A percentile compares a stretch with the other conserved stretches of the same genome.
Conservation (phyloP, 2,329 filamentous ascomycete species). For the Septoria petroselini region DNA sequence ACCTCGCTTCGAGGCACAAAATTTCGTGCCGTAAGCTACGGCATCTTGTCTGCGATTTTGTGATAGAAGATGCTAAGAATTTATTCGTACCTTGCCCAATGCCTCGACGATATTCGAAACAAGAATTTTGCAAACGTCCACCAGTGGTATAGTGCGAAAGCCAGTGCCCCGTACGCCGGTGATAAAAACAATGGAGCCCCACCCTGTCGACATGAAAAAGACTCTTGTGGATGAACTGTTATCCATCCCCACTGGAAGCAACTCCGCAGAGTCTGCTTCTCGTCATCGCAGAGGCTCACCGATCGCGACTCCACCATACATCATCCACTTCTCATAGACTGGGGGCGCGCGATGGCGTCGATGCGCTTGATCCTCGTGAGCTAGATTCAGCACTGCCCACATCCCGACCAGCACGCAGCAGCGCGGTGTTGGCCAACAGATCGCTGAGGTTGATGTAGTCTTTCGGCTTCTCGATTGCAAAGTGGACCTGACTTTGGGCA, state of each 20-base stretch:
- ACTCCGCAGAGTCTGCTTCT: too few species aligned
- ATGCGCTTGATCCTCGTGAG: slow-evolving; percentile 3
- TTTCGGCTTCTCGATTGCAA: slow-evolving; percentile 16
- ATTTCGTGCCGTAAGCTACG: too few species aligned
- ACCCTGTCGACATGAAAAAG: background rate
- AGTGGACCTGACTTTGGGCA: slow-evolving; percentile 5
- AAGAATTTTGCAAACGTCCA: background rate
- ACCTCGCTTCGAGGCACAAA: too few species aligned
- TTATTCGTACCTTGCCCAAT: slow-evolving; percentile 6
- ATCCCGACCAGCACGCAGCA: slow-evolving; percentile 7
- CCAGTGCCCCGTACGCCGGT: background rate
- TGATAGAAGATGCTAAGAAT: background rate
- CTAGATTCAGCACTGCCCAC: background rate
- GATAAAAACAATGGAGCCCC: background rate
- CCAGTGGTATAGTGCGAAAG: background rate
- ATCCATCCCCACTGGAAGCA: too few species aligned
- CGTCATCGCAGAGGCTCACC: too few species aligned
- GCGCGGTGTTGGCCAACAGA: slow-evolving; percentile 2
- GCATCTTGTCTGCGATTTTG: too few species aligned
- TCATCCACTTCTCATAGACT: slow-evolving; percentile 6
- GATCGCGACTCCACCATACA: background rate
- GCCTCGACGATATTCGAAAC: background rate
- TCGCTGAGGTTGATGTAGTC: slow-evolving; percentile 19
- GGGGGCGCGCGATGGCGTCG: slow-evolving; percentile 6
- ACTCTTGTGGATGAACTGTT: too few species aligned